phyloP scores from a whole-genome alignment of 257 asterid species.

The Cinchona pubescens region DNA sequence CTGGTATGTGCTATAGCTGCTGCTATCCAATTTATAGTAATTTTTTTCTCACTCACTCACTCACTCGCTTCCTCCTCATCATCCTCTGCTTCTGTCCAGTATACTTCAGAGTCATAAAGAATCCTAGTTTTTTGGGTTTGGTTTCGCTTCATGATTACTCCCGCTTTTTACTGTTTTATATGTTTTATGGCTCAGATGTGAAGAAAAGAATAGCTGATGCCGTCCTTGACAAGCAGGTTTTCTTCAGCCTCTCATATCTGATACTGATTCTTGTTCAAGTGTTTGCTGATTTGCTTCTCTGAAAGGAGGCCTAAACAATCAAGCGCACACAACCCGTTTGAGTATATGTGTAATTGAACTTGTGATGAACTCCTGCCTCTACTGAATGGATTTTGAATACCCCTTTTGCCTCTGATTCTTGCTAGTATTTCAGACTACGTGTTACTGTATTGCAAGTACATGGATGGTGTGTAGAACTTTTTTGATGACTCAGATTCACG shows the following conservation, averaged over 20 bases:
- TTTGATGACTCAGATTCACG: not conserved
- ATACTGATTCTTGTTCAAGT: not conserved
- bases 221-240: constrained; percentile 72
- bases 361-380: not conserved
- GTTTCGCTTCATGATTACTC: too few relatives aligned
- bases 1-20: constrained; percentile 35
- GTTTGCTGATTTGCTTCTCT: not conserved
- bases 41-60: not conserved
- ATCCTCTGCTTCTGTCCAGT: not conserved
- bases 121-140: too few relatives aligned
- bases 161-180: not conserved
- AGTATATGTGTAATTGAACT: not conserved
- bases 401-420: not conserved
- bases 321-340: constrained; percentile 1
- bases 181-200: constrained; percentile 43
- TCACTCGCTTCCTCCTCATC: not conserved
- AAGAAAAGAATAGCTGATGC: constrained; percentile 80
- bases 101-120: too few relatives aligned
- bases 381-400: not conserved
- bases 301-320: not conserved
- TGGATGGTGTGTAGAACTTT: not conserved
- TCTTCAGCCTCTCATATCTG: not conserved
- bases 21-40: not conserved
- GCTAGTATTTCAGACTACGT: not conserved
- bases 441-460: not conserved